phyloP scores from a whole-genome alignment of 2,329 filamentous ascomycete genomes.

The Penicillium carneum region DNA sequence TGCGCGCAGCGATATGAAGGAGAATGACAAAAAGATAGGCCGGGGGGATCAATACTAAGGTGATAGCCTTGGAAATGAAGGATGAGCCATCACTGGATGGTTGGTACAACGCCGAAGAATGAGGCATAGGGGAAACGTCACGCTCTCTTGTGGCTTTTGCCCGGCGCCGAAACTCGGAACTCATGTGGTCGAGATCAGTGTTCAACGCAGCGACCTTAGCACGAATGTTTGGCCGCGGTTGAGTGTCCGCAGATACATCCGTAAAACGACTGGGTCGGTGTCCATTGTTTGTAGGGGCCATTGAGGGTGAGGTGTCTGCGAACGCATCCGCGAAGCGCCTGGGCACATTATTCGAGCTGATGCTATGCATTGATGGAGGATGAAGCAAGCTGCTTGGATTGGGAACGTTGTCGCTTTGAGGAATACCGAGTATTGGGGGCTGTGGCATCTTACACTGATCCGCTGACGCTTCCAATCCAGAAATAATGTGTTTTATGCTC shows the following conservation, averaged over 20 bases:
- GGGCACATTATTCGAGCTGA: background rate
- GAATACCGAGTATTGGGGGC: background rate
- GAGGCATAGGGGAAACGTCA: conserved; percentile 71
- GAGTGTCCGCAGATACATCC: conserved; percentile 8
- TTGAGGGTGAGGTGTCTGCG: conserved; percentile 8
- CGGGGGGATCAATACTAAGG: conserved; percentile 80
- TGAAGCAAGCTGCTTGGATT: background rate
- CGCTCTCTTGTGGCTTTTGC: conserved; percentile 64
- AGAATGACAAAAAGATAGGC: conserved; percentile 79
- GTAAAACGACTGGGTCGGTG: conserved; percentile 8
- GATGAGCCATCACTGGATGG: conserved; percentile 64
- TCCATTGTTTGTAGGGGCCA: conserved; percentile 1
- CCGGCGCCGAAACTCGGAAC: conserved; percentile 58
- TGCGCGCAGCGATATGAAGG: conserved; percentile 79
- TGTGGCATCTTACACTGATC: background rate
- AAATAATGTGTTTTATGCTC: background rate
- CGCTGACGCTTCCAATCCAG: background rate
- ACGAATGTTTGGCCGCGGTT: conserved; percentile 13
- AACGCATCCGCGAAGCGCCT: conserved; percentile 3
- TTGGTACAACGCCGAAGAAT: conserved; percentile 69
- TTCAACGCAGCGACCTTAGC: conserved; percentile 41
- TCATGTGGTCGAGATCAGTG: conserved; percentile 42
- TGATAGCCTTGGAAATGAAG: conserved; percentile 77
- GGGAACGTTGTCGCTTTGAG: background rate
- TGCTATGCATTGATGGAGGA: background rate